Evolutionary conservation across 345 rosid genomes (phyloP), one percentile per base, ranked within the genome.

Genomic region (Eucalyptus victrix): DNA sequence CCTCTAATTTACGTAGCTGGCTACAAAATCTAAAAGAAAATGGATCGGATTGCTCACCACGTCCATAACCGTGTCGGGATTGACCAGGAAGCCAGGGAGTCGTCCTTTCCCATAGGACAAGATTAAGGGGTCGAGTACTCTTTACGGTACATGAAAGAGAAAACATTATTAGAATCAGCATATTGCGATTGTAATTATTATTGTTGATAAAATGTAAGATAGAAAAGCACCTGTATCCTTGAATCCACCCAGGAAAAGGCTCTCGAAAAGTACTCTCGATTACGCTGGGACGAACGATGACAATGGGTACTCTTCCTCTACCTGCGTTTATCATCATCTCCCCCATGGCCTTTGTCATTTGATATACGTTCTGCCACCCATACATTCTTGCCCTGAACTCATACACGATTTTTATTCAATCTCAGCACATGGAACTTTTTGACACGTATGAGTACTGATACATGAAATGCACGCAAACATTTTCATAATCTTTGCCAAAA

Each of bases 71-170:
- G 87, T 56, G 49, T 90, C 23, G 34, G 87, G 91, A 86, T 93
- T 89, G 40, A 45, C 94, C 19, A 65, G 49, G 8, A 92, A 87
- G 23, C 53, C 91, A 7, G 92, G 88, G 86, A 93, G 91, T 62
- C 90, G 91, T 37, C 92, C 90, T 87, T 93, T 92, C 6, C 89
- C 94, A 30, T 92, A 90, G 83, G 91, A 90, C 45, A 92, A 37
- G 45, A 94, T 72, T 8, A 94, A 9, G 49, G 95, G 96, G 76
- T 89, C 94, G 15, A 9, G 7, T 93, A 93, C 88, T 88, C 95
- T 56, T 90, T 45, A 13, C 17, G 28, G 12, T 10, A 37, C 62
- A 24, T 45, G 44, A 34, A 54, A 86, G 24, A 40, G 60, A 37
- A 54, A 87, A 23, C 6, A 44, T 34, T 49, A 69, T 49, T 88